phyloP scores from a whole-genome alignment of 1,284 basidiomycete species.

The Xerocomus amazonicus region DNA sequence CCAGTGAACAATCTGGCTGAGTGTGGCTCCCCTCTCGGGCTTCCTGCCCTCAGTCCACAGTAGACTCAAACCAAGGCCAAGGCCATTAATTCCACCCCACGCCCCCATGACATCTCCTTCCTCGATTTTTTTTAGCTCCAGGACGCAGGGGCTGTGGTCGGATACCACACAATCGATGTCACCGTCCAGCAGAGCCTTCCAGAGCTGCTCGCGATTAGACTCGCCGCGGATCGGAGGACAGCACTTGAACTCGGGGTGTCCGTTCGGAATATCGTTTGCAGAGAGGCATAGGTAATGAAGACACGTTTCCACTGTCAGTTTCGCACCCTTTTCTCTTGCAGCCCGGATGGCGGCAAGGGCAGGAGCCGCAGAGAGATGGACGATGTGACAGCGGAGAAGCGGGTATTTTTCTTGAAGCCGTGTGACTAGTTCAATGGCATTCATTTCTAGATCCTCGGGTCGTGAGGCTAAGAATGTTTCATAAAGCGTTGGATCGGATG shows the following conservation, averaged over 20 bases:
- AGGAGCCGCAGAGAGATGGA: slow-evolving; percentile 83
- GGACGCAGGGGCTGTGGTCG: slow-evolving; percentile 89
- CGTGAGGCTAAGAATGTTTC: slow-evolving; percentile 81
- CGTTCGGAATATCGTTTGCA: slow-evolving; percentile 61
- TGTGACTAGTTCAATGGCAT: slow-evolving; percentile 76
- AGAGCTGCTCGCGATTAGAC: slow-evolving; percentile 68
- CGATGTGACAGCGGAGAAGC: slow-evolving; percentile 81
- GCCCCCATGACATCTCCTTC: slow-evolving; percentile 80
- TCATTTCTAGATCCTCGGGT: slow-evolving; percentile 71
- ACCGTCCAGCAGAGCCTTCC: slow-evolving; percentile 77
- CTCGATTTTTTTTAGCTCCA: slow-evolving; percentile 77
- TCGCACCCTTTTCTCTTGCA: slow-evolving; percentile 60
- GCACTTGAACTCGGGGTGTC: slow-evolving; percentile 84
- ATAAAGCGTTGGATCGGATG: slow-evolving; percentile 56
- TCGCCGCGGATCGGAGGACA: slow-evolving; percentile 87
- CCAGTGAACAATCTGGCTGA: slow-evolving; percentile 73
- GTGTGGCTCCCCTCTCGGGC: slow-evolving; percentile 45
- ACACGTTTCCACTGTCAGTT: slow-evolving; percentile 88
- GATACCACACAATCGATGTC: slow-evolving; percentile 88
- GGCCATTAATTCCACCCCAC: slow-evolving; percentile 89
- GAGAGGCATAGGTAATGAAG: slow-evolving; percentile 87
- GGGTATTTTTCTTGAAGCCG: slow-evolving; percentile 61
- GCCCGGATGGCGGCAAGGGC: slow-evolving; percentile 74
- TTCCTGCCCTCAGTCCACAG: slow-evolving; percentile 78
- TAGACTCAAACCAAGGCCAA: slow-evolving; percentile 83